Conservation (phyloP, 2,329 filamentous ascomycete species). For the Fusarium coffeatum region DNA sequence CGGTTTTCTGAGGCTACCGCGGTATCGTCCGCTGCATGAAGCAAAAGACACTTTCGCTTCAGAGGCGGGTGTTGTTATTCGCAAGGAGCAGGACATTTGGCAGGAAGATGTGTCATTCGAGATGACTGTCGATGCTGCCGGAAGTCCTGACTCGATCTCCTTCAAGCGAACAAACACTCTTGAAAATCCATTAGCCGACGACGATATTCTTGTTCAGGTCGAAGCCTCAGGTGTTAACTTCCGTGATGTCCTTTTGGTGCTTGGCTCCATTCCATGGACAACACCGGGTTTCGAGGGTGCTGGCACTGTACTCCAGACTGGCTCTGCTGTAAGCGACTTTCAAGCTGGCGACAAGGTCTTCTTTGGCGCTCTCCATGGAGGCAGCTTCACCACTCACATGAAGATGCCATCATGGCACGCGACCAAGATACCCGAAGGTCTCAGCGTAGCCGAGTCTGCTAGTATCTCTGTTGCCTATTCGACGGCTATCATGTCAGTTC, state of each 20-base stretch:
- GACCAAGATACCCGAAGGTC: not conserved
- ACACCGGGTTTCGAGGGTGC: constrained; percentile 42
- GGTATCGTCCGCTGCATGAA: not conserved
- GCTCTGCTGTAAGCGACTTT: not conserved
- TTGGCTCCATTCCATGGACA: constrained; percentile 41
- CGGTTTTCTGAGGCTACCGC: not conserved
- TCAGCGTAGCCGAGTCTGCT: not conserved
- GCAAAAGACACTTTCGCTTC: not conserved
- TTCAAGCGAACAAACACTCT: not conserved
- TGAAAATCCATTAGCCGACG: not conserved
- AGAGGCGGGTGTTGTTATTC: not conserved
- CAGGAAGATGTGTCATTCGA: not conserved
- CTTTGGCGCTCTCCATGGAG: not conserved
- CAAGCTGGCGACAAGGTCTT: not conserved
- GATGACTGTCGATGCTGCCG: not conserved
- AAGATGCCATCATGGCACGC: not conserved
- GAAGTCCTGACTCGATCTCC: not conserved
- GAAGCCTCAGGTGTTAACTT: constrained; percentile 32
- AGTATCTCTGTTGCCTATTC: constrained; percentile 30
- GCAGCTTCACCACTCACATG: not conserved
- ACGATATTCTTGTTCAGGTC: constrained; percentile 9
- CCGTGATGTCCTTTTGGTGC: constrained; percentile 38
- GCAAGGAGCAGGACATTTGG: not conserved
- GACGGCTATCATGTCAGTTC: not conserved
- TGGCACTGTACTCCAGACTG: constrained; percentile 33